Percentiles rank a stretch among this genome's conserved stretches.
Evolutionary conservation across 1,139 yeast species (phyloP).

Genomic region (Candida sanyaensis): DNA sequence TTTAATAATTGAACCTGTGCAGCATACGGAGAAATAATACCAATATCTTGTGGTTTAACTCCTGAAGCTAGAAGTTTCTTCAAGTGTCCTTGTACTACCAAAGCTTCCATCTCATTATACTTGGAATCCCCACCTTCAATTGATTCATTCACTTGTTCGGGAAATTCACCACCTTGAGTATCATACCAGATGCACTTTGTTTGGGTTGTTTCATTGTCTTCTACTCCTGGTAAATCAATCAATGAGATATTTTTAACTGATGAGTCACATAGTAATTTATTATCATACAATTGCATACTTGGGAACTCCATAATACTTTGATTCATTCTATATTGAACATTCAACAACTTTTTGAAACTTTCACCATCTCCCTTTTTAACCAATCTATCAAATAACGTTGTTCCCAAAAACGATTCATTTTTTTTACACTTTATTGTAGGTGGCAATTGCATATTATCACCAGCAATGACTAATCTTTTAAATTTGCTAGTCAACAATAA

Average conservation of each 20-base stretch:
- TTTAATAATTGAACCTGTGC: conserved; percentile 77
- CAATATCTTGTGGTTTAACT: conserved; percentile 56
- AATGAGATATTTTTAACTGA: conserved; percentile 57
- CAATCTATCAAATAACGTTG: conserved; percentile 80
- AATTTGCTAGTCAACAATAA: conserved; percentile 64
- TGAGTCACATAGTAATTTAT: conserved; percentile 61
- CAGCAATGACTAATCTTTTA: conserved; percentile 69
- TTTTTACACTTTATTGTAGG: conserved; percentile 58
- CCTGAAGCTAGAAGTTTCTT: conserved; percentile 48
- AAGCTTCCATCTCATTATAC: conserved; percentile 73
- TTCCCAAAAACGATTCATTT: conserved; percentile 32
- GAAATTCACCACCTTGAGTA: conserved; percentile 88
- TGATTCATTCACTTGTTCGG: conserved; percentile 54
- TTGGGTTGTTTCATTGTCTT: conserved; percentile 35
- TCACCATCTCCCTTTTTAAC: conserved; percentile 54
- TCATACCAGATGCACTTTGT: conserved; percentile 72
- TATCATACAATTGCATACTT: conserved; percentile 64
- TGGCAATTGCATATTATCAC: conserved; percentile 87
- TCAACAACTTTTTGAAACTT: conserved; percentile 52
- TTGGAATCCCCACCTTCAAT: conserved; percentile 49
- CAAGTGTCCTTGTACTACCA: conserved; percentile 60
- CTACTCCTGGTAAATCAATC: conserved; percentile 55
- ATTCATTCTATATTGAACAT: conserved; percentile 89
- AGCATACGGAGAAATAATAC: conserved; percentile 84
- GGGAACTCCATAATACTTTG: conserved; percentile 76